Percentiles rank a stretch among this genome's conserved stretches.
These are phyloP conservation scores for Malus hybrid DNA, from an alignment of 331 rosid species.

Conservation along the genomic window DNA sequence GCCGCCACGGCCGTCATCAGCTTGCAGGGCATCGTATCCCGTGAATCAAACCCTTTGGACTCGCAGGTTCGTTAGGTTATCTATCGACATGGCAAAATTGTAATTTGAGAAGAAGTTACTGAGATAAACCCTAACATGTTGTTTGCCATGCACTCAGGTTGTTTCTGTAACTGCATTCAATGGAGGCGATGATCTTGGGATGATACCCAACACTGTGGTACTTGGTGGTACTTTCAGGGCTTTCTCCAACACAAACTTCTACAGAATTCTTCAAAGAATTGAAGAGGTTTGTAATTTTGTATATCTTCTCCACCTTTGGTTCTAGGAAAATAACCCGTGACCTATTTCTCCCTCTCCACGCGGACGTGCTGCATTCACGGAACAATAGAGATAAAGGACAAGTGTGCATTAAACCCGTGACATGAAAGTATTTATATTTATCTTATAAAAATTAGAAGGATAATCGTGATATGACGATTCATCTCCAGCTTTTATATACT, in stretches of 20 bases:
- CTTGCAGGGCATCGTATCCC: conserved; percentile 90
- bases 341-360: too few species aligned
- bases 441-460: too few species aligned
- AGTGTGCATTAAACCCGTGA: too few species aligned
- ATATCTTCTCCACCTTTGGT: background rate
- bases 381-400: too few species aligned
- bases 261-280: conserved; percentile 68
- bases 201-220: conserved; percentile 57
- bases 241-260: conserved; percentile 81
- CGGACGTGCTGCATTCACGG: too few species aligned
- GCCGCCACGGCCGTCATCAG: conserved; percentile 84
- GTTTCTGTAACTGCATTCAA: conserved; percentile 79
- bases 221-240: conserved; percentile 91
- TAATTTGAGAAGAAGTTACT: background rate
- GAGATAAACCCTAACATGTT: background rate
- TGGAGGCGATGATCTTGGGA: conserved; percentile 71
- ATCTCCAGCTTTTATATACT: background rate
- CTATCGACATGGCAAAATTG: background rate
- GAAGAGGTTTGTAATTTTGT: conserved; percentile 47
- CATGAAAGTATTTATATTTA: too few species aligned
- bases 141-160: conserved; percentile 38
- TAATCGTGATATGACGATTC: background rate
- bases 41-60: conserved; percentile 88
- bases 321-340: background rate
- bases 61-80: conserved; percentile 52